Base-by-base conservation (phyloP, 169 alveolate genomes). In the Plasmodium blacklocki region DNA sequence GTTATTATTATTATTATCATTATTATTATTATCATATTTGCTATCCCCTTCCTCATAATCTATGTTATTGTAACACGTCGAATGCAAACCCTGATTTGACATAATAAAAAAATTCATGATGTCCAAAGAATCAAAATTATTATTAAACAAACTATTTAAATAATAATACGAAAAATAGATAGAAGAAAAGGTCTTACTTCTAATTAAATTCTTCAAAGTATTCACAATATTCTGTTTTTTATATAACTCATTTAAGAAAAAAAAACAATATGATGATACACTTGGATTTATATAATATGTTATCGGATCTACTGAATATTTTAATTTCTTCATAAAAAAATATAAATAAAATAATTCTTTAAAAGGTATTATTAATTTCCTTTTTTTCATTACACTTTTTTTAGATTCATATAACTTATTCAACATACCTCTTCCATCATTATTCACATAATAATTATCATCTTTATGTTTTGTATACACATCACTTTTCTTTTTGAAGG, bases 271-370 rank as follows among this genome's bases (percentile, higher is more conserved):
- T 8, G 92, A 45, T 52, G 88, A 43, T 63, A 86, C 71, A 47
- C 74, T 71, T 32, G 92, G 88, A 32, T 86, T 73, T 39, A 86
- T 72, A 66, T 71, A 86, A 54, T 86, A 86, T 14, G 92, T 71
- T 47, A 71, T 23, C 1, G 86, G 92, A 66, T 86, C 87, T 72
- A 86, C 92, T 59, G 92, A 59, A 50, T 59, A 72, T 86, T 72
- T 86, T 72, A 86, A 59, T 72, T 86, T 86, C 45, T 86, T 86
- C 80, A 86, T 64, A 73, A 71, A 86, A 54, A 86, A 86, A 54
- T 71, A 86, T 66, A 86, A 45, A 86, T 47, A 86, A 72, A 64
- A 86, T 47, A 86, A 26, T 56, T 86, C 92, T 54, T 86, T 86
- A 54, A 86, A 86, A 8, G 91, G 91, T 39, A 83, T 83, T 67